phyloP scores from a whole-genome alignment of 2,329 filamentous ascomycete species.

The Colletotrichum acutatum region DNA sequence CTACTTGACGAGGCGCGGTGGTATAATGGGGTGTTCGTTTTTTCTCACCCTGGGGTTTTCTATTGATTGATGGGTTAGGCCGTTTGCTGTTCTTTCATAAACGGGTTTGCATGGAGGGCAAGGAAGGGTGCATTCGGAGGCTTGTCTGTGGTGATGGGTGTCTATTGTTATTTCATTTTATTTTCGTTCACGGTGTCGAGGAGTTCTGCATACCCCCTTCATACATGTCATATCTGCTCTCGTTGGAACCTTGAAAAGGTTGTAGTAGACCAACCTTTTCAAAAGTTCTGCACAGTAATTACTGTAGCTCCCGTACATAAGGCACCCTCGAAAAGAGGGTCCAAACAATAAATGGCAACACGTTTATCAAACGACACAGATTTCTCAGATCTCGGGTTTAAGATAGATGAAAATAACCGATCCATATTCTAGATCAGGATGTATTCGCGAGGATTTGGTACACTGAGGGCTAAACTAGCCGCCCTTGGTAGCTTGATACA shows the following conservation, averaged over 20 bases:
- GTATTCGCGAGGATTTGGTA: slow-evolving; percentile 63
- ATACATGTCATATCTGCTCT: not conserved
- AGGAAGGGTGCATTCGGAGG: not conserved
- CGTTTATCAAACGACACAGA: not conserved
- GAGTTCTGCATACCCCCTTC: slow-evolving; percentile 26
- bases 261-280: not conserved
- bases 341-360: slow-evolving; percentile 4
- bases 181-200: slow-evolving; percentile 19
- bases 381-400: not conserved
- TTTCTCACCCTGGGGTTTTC: not conserved
- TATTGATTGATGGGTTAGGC: not conserved
- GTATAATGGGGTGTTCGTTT: not conserved
- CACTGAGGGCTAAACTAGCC: slow-evolving; percentile 52
- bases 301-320: slow-evolving; percentile 10
- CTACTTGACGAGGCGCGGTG: no score
- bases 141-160: not conserved
- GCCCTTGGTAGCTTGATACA: slow-evolving; percentile 59
- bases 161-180: not conserved
- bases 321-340: not conserved
- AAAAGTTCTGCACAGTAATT: not conserved
- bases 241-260: not conserved
- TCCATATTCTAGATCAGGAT: slow-evolving; percentile 41
- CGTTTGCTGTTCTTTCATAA: not conserved
- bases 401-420: slow-evolving; percentile 17
- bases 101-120: not conserved